Evolutionary conservation across 2,329 filamentous ascomycete genomes (phyloP), one percentile per base, ranked within the genome.

Genomic region (Incumbomyces delicatus): DNA sequence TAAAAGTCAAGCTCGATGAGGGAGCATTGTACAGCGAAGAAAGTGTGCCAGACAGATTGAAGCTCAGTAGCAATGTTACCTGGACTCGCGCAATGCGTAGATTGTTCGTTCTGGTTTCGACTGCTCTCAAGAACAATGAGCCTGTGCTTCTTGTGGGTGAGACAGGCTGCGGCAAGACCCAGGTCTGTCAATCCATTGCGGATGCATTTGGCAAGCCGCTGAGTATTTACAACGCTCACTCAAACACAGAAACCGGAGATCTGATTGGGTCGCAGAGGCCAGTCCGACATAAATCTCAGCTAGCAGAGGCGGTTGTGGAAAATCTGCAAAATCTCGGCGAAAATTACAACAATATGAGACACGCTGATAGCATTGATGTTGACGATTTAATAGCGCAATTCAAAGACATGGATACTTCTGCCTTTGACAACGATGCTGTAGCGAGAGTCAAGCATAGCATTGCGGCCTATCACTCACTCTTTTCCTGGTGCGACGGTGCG

Each of bases 121-220:
- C 85, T 57, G 92, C 92, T 1, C 71, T 98, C 49, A 77, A 78
- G 20, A 92, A 95, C 60, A 88, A 94, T 51, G 92, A 99, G 63
- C 92, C 92, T 1, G 87, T 98, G 2, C 73, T 99, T 16, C 74
- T 99, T 4, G 87, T 99, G 11, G 92, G 92, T 51, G 94, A 98
- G 63, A 99, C 92, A 14, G 92, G 92, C 5, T 96, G 90, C 60
- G 92, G 94, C 50, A 99, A 99, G 69, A 99, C 92, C 0, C 95
- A 90, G 2, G 85, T 98, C 6, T 94, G 87, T 56, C 92, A 99
- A 63, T 76, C 95, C 61, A 75, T 96, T 44, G 88, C 92, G 2
- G 84, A 94, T 59, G 83, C 86, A 3, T 75, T 87, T 52, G 71
- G 74, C 13, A 87, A 83, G 58, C 72, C 85, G 52, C 70, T 99